Conservation (phyloP, 1,139 yeast species). For the Debaryomyces udenii region DNA sequence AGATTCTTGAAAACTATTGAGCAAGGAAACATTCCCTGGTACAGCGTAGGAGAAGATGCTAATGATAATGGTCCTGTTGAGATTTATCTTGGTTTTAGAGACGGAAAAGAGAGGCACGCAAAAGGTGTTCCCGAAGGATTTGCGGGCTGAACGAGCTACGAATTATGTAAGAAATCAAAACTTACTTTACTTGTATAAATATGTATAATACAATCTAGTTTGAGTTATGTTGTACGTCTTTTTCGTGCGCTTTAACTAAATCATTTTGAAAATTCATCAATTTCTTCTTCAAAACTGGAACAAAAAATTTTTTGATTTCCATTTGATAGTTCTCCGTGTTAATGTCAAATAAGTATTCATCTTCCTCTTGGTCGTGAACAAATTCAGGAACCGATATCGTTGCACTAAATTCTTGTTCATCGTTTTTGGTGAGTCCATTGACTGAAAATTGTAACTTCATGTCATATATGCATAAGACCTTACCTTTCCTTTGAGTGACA, state of each 20-base stretch:
- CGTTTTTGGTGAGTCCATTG: conserved; percentile 29
- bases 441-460: conserved; percentile 55
- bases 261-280: conserved; percentile 64
- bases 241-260: conserved; percentile 61
- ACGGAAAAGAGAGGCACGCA: conserved; percentile 61
- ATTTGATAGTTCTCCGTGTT: conserved; percentile 39
- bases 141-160: conserved; percentile 26
- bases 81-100: conserved; percentile 58
- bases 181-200: conserved; percentile 6
- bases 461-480: conserved; percentile 74
- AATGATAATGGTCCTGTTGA: conserved; percentile 66
- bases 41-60: conserved; percentile 40
- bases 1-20: conserved; percentile 69
- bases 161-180: conserved; percentile 4
- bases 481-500: conserved; percentile 81
- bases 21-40: conserved; percentile 72
- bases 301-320: conserved; percentile 46
- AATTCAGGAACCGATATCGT: conserved; percentile 62
- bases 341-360: conserved; percentile 61
- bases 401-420: conserved; percentile 34
- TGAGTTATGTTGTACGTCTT: conserved; percentile 57
- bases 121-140: conserved; percentile 91
- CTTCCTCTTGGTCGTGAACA: conserved; percentile 71
- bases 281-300: conserved; percentile 53
- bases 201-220: conserved; percentile 11